Evolutionary conservation across 805 yeast species (phyloP).

Genomic region (Metschnikowia dekortorum): DNA sequence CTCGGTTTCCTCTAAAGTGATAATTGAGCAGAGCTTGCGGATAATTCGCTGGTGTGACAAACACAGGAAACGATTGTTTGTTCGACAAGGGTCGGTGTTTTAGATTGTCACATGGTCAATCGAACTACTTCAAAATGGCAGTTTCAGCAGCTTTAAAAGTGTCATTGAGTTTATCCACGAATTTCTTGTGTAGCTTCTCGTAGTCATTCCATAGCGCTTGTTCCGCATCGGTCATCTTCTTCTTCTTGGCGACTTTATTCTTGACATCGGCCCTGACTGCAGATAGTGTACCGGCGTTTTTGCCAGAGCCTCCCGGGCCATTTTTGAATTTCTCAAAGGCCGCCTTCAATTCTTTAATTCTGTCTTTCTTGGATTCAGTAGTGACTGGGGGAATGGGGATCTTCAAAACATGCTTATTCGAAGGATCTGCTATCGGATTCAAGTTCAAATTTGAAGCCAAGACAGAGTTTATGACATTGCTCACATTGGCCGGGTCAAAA

Average conservation of each 20-base stretch:
- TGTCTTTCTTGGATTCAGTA: conserved; percentile 57
- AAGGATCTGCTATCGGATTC: conserved; percentile 74
- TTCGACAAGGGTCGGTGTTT: conserved; percentile 51
- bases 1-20: conserved; percentile 47
- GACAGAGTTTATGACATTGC: conserved; percentile 66
- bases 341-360: conserved; percentile 59
- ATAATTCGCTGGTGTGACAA: conserved; percentile 74
- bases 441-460: conserved; percentile 65
- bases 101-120: not conserved
- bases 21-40: conserved; percentile 57
- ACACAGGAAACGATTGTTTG: conserved; percentile 66
- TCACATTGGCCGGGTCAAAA: conserved; percentile 74
- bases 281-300: conserved; percentile 44
- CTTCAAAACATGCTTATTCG: conserved; percentile 67
- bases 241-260: conserved; percentile 43
- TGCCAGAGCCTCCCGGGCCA: conserved; percentile 23
- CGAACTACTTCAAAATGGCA: conserved; percentile 33
- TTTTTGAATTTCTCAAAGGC: conserved; percentile 60
- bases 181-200: conserved; percentile 68
- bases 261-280: conserved; percentile 48
- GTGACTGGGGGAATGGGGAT: conserved; percentile 75
- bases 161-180: conserved; percentile 50
- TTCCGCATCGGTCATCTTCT: conserved; percentile 52
- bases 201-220: conserved; percentile 53
- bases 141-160: conserved; percentile 40